These are phyloP conservation scores for Penicillium sp. DNA, from an alignment of 2,329 filamentous ascomycete genomes.

Conservation along the genomic window DNA sequence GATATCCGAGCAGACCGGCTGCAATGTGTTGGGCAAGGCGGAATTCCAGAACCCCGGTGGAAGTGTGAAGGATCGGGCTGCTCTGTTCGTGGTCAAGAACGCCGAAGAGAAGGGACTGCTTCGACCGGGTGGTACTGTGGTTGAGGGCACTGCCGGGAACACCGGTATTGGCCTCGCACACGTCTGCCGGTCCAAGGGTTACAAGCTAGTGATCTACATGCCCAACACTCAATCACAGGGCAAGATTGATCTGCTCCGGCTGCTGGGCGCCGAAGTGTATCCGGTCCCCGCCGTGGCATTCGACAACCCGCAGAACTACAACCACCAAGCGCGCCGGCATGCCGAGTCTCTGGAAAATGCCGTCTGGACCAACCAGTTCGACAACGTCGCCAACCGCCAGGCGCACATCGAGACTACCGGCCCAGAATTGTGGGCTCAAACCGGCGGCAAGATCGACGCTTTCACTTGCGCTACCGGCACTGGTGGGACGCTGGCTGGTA, in stretches of 20 bases:
- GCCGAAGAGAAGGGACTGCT: slow-evolving; percentile 85
- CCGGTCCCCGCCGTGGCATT: slow-evolving; percentile 94
- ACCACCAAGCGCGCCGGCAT: slow-evolving; percentile 87
- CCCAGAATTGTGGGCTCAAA: slow-evolving; percentile 96
- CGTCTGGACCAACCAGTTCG: slow-evolving; percentile 99
- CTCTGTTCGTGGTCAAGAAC: slow-evolving; percentile 87
- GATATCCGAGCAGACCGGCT: slow-evolving; percentile 85
- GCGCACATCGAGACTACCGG: slow-evolving; percentile 97
- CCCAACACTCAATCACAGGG: slow-evolving; percentile 97
- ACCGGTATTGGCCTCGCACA: slow-evolving; percentile 97
- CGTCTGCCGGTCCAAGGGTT: slow-evolving; percentile 86
- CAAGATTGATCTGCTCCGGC: slow-evolving; percentile 87
- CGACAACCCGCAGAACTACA: slow-evolving; percentile 94
- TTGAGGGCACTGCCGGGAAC: slow-evolving; percentile 96
- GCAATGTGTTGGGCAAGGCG: slow-evolving; percentile 90
- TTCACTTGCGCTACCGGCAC: slow-evolving; percentile 96
- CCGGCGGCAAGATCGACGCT: slow-evolving; percentile 75
- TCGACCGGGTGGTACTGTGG: slow-evolving; percentile 81
- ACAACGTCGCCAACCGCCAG: slow-evolving; percentile 88
- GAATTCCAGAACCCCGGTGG: slow-evolving; percentile 99
- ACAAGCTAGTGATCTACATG: slow-evolving; percentile 98
- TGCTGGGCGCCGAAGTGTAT: slow-evolving; percentile 91
- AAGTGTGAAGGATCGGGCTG: slow-evolving; percentile 92
- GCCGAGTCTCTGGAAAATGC: slow-evolving; percentile 82
- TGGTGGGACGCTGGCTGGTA: slow-evolving; percentile 82